phyloP scores from a whole-genome alignment of 495 filamentous ascomycete genomes.

The Hypoxylon intermedium region DNA sequence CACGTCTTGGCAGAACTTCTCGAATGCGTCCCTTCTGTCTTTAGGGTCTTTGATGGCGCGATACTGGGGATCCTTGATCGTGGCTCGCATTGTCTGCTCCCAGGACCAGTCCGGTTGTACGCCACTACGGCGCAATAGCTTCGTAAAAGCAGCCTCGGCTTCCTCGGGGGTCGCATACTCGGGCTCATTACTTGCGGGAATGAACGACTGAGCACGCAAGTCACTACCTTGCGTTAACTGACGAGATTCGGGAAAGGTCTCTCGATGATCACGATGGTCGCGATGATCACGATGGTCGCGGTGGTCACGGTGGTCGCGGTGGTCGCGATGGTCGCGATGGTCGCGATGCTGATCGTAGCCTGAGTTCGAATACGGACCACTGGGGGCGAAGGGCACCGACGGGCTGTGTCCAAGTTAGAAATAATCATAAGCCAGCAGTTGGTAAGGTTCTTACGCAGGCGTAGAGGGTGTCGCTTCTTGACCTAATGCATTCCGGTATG shows the following conservation, averaged over 20 bases:
- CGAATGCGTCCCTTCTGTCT: conserved; percentile 89
- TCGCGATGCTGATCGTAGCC: conserved; percentile 45
- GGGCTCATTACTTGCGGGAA: conserved; percentile 72
- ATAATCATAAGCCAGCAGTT: conserved; percentile 17
- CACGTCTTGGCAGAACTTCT: conserved; percentile 93
- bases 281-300: too few relatives aligned
- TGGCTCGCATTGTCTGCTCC: conserved; percentile 86
- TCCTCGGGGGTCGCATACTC: conserved; percentile 87
- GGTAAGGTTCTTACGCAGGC: conserved; percentile 63
- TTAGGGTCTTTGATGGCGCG: conserved; percentile 92
- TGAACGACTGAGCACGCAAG: conserved; percentile 66
- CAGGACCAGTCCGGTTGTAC: conserved; percentile 92
- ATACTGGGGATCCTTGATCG: conserved; percentile 94
- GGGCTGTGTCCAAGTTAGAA: conserved; percentile 47
- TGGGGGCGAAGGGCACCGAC: conserved; percentile 69
- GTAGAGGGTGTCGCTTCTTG: conserved; percentile 55
- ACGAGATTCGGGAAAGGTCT: conserved; percentile 68
- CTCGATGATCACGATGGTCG: conserved; percentile 52
- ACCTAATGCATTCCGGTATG: conserved; percentile 74
- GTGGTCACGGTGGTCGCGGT: too few relatives aligned
- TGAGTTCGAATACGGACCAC: conserved; percentile 55
- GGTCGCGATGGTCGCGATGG: too few relatives aligned
- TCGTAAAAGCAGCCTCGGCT: conserved; percentile 92
- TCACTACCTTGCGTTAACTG: conserved; percentile 74
- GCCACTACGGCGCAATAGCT: conserved; percentile 82